These are phyloP conservation scores for Lotus japonicus DNA, from an alignment of 306 rosid species.

Conservation along the genomic window DNA sequence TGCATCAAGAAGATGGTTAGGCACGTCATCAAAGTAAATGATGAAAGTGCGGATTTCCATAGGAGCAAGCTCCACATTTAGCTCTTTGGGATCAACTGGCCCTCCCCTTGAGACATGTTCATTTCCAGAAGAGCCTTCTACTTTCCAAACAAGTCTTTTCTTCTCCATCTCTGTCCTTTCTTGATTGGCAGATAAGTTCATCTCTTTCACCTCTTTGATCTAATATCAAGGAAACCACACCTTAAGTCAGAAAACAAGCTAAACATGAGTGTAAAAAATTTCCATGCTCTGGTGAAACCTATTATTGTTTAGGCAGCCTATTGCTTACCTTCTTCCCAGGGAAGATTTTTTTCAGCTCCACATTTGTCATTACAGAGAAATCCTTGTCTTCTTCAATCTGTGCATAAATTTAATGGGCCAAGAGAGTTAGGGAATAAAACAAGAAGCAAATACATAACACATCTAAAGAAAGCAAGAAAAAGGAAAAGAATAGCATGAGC, in stretches of 20 bases:
- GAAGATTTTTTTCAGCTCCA: slow-evolving; percentile 69
- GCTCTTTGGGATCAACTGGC: slow-evolving; percentile 55
- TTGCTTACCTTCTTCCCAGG: slow-evolving; percentile 58
- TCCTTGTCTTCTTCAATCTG: slow-evolving; percentile 84
- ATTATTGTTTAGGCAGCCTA: slow-evolving; percentile 2
- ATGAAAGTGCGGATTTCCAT: slow-evolving; percentile 86
- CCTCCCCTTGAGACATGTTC: slow-evolving; percentile 58
- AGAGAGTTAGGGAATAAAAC: slow-evolving; percentile 11
- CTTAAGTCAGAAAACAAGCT: slow-evolving; percentile 1
- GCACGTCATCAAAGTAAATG: slow-evolving; percentile 24
- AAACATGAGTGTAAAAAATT: neutral
- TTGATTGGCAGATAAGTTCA: slow-evolving; percentile 78
- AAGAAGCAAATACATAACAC: slow-evolving; percentile 9
- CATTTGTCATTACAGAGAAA: slow-evolving; percentile 48
- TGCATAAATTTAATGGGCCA: slow-evolving; percentile 3
- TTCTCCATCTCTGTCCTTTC: slow-evolving; percentile 79
- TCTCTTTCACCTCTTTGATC: slow-evolving; percentile 69
- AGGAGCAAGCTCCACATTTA: slow-evolving; percentile 76
- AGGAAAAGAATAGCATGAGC: neutral
- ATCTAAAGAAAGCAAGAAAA: neutral
- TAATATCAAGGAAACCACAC: slow-evolving; percentile 21
- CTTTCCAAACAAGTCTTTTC: slow-evolving; percentile 77
- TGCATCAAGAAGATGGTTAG: slow-evolving; percentile 24
- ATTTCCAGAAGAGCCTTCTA: slow-evolving; percentile 36
- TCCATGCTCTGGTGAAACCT: slow-evolving; percentile 1